Evolutionary conservation across 2,329 filamentous ascomycete genomes (phyloP).

Genomic region (Elsinoe arachidis): DNA sequence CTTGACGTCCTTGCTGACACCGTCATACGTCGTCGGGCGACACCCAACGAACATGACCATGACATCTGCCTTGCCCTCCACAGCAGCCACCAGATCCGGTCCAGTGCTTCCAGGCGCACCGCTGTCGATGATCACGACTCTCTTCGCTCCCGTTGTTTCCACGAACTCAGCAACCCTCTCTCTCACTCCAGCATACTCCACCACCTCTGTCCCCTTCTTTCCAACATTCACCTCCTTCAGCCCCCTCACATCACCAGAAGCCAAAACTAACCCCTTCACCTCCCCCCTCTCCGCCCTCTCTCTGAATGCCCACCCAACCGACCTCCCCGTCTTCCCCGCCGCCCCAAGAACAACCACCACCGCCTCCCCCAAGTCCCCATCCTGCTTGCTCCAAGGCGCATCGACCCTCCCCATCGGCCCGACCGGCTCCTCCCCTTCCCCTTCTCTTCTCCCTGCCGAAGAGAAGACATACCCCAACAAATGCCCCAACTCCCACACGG

Average conservation of each 20-base stretch:
- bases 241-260: not conserved
- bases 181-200: not conserved
- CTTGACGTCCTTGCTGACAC: not conserved
- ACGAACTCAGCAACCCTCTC: not conserved
- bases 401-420: not conserved
- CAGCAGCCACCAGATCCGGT: not conserved
- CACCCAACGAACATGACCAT: not conserved
- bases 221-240: not conserved
- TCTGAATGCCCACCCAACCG: not conserved
- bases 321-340: slow-evolving; percentile 4
- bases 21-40: not conserved
- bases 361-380: not conserved
- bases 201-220: not conserved
- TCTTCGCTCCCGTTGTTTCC: not conserved
- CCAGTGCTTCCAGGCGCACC: not conserved
- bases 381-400: not conserved
- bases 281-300: not conserved
- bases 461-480: not conserved
- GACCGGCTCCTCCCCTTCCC: not conserved
- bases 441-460: no score
- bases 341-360: slow-evolving; percentile 4
- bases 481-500: slow-evolving; percentile 5
- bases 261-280: slow-evolving; percentile 5
- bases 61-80: not conserved
- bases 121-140: not conserved